Base-by-base conservation (phyloP, 345 rosid species). In the Laguncularia racemosa region DNA sequence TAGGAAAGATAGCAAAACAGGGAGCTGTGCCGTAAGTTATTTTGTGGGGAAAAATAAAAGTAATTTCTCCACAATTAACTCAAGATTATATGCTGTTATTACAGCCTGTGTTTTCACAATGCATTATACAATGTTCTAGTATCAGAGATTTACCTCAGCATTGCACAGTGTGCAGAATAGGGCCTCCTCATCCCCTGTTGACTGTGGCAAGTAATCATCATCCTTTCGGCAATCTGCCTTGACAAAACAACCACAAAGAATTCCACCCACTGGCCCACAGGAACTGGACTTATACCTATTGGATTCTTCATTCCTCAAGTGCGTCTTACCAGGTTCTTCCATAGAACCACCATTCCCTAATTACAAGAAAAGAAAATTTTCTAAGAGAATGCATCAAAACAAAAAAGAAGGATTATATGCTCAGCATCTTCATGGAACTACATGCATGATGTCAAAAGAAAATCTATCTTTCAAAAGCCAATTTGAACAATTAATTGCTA, bases 111-210 rank as follows among this genome's bases (percentile, higher is more conserved):
- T 16, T 21, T 38, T 55, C 21, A 55, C 46, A 28, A 16, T 17
- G 46, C 16, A 21, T 20, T 50, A 50, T 44, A 16, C 8, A 60
- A 43, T 44, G 28, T 14, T 19, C 20, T 20, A 56, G 43, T 43
- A 55, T 50, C 50, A 52, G 57, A 28, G 20, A 48, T 56, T 53
- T 80, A 89, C 95, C 88, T 84, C 96, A 17, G 93, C 95, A 77
- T 89, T 84, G 80, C 98, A 89, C 71, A 92, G 68, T 47, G 95
- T 83, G 76, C 98, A 92, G 77, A 89, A 86, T 48, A 89, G 44
- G 62, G 86, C 87, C 17, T 88, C 96, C 67, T 84, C 95, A 20
- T 65, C 86, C 52, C 75, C 79, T n/a, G 73, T 61, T 59, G 69
- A 76, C 63, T 77, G 73, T 57, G 59, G 82, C 5, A 71, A 50